phyloP scores from a whole-genome alignment of 1,284 basidiomycete genomes.

The Uromyces viciae-fabae region DNA sequence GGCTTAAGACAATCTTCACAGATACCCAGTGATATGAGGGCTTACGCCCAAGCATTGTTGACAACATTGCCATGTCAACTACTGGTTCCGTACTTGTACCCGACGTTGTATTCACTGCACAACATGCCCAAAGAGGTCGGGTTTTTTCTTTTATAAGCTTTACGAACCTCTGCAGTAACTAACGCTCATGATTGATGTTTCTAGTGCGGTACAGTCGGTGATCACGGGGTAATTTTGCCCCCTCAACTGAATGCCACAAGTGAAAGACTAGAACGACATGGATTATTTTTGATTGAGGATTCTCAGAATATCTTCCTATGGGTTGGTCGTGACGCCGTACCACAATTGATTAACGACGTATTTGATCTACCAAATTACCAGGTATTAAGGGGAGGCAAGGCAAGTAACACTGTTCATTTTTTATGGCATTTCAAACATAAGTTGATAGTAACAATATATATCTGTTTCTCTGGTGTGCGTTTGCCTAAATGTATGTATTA shows the following conservation, averaged over 20 bases:
- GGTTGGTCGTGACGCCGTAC: slow-evolving; percentile 93
- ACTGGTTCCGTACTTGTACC: slow-evolving; percentile 88
- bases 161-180: background rate
- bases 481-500: slow-evolving; percentile 54
- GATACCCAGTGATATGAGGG: slow-evolving; percentile 90
- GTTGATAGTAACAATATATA: too few species aligned
- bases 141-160: slow-evolving; percentile 1
- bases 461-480: too few species aligned
- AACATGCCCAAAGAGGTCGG: slow-evolving; percentile 87
- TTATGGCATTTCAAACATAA: background rate
- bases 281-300: slow-evolving; percentile 94
- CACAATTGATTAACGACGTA: slow-evolving; percentile 87
- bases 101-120: slow-evolving; percentile 91
- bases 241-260: slow-evolving; percentile 84
- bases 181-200: background rate
- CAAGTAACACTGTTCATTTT: slow-evolving; percentile 53
- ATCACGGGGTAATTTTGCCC: slow-evolving; percentile 75
- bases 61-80: slow-evolving; percentile 86
- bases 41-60: slow-evolving; percentile 88
- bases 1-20: slow-evolving; percentile 90
- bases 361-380: slow-evolving; percentile 87
- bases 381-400: slow-evolving; percentile 85
- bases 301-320: slow-evolving; percentile 97
- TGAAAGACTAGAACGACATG: slow-evolving; percentile 89
- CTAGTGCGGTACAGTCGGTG: slow-evolving; percentile 72